Conservation (phyloP, 1,284 basidiomycete species). For the Malassezia cuniculi region DNA sequence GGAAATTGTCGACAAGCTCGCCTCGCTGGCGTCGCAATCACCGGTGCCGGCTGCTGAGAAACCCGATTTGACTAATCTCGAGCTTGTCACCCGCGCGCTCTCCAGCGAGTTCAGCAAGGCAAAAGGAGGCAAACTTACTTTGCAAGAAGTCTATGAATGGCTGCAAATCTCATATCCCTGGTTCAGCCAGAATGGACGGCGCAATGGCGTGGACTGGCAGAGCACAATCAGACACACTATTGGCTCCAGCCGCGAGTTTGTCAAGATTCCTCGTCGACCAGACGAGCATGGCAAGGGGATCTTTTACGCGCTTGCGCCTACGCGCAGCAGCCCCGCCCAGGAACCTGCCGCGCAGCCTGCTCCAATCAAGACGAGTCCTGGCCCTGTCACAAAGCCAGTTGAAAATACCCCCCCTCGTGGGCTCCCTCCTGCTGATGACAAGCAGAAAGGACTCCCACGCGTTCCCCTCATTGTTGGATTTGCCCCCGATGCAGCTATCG, state of each 20-base stretch:
- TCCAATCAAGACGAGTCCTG: background rate
- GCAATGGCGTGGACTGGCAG: conserved; percentile 40
- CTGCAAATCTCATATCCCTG: conserved; percentile 75
- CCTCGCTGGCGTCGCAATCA: no score
- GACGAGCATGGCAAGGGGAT: conserved; percentile 41
- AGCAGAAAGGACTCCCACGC: conserved; percentile 17
- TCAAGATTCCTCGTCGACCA: conserved; percentile 27
- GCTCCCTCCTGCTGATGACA: background rate
- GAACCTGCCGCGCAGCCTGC: conserved; percentile 1
- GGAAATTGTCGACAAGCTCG: no score
- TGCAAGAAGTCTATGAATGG: conserved; percentile 85
- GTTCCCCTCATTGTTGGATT: conserved; percentile 56
- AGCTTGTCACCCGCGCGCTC: conserved; percentile 37
- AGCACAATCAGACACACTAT: conserved; percentile 39
- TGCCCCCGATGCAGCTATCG: conserved; percentile 49
- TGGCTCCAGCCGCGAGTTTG: conserved; percentile 34
- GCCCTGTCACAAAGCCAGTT: background rate
- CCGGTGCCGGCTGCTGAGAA: conserved; percentile 24
- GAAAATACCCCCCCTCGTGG: background rate
- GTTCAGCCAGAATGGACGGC: conserved; percentile 51
- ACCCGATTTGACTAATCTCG: conserved; percentile 33
- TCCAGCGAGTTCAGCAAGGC: conserved; percentile 21
- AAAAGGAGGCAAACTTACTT: conserved; percentile 66
- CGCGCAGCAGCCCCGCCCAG: no score
- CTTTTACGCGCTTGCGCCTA: conserved; percentile 37